phyloP scores from a whole-genome alignment of 371 early-diverging fungal species.

The Choanephora cucurbitarum region DNA sequence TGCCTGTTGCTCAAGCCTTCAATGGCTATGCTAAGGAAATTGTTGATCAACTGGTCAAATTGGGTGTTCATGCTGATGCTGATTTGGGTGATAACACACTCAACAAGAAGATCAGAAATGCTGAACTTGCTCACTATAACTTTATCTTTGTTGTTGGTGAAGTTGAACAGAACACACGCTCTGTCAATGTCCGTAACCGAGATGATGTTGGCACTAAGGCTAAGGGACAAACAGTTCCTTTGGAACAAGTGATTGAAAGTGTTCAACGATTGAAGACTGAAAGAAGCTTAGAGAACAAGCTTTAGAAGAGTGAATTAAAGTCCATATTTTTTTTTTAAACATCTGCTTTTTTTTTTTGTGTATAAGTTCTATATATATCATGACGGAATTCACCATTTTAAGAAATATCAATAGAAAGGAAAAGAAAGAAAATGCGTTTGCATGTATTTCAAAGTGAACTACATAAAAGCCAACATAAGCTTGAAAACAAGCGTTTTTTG shows the following conservation, averaged over 20 bases:
- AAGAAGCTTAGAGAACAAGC: slow-evolving; percentile 57
- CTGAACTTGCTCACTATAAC: slow-evolving; percentile 86
- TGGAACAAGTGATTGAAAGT: slow-evolving; percentile 67
- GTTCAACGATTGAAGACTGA: slow-evolving; percentile 62
- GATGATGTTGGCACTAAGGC: slow-evolving; percentile 84
- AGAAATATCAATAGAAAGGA: no score
- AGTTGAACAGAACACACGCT: slow-evolving; percentile 80
- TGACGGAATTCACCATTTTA: background rate
- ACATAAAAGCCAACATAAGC: no score
- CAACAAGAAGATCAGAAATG: slow-evolving; percentile 94
- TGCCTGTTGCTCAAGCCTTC: slow-evolving; percentile 76
- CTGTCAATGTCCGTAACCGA: slow-evolving; percentile 92
- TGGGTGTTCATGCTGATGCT: slow-evolving; percentile 86
- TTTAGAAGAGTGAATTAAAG: no score
- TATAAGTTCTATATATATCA: background rate
- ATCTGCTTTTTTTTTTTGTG: slow-evolving; percentile 1
- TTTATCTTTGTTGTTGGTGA: slow-evolving; percentile 93
- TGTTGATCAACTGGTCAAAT: slow-evolving; percentile 54
- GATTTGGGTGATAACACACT: slow-evolving; percentile 88
- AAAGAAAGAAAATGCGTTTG: no score
- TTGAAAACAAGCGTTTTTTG: no score
- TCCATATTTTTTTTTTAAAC: slow-evolving; percentile 7
- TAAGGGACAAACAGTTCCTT: slow-evolving; percentile 75
- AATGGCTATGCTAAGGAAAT: slow-evolving; percentile 70
- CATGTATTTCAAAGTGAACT: no score